Percentiles rank a stretch among this genome's conserved stretches.
Conservation (phyloP, 1,139 yeast species). For the Scheffersomyces insectosa region DNA sequence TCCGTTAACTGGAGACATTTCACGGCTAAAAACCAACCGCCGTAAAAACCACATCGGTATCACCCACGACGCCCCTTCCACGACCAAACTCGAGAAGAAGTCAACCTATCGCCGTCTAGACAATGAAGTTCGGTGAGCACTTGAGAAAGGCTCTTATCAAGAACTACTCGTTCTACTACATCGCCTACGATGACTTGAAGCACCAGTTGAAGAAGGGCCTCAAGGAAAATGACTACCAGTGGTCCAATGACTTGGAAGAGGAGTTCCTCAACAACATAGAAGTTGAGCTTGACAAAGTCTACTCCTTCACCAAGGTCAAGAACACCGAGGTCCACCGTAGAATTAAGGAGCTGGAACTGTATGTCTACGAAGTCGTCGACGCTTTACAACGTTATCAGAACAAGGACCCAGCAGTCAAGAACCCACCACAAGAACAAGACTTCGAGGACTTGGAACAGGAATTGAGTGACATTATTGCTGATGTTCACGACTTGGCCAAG, state of each 20-base stretch:
- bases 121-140: constrained; percentile 78
- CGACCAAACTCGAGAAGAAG: no score
- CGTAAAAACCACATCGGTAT: no score
- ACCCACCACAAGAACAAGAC: constrained; percentile 68
- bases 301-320: constrained; percentile 84
- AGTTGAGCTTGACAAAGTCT: constrained; percentile 85
- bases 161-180: constrained; percentile 87
- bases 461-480: constrained; percentile 90
- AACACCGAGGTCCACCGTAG: constrained; percentile 81
- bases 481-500: constrained; percentile 94
- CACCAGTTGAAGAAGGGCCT: constrained; percentile 72
- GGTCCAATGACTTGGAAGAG: constrained; percentile 82
- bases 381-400: constrained; percentile 24
- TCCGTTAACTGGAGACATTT: no score
- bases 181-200: constrained; percentile 87
- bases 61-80: no score
- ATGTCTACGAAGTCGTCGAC: constrained; percentile 65
- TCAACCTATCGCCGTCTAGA: neutral
- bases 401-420: constrained; percentile 22
- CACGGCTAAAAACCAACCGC: no score
- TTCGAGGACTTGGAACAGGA: constrained; percentile 91
- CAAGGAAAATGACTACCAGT: constrained; percentile 50
- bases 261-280: constrained; percentile 74
- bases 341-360: constrained; percentile 74
- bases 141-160: constrained; percentile 70